Percentiles rank a stretch among this genome's conserved stretches.
Evolutionary conservation across 352 stramenopile species (phyloP).

Genomic region (Thalassiosira sp.): DNA sequence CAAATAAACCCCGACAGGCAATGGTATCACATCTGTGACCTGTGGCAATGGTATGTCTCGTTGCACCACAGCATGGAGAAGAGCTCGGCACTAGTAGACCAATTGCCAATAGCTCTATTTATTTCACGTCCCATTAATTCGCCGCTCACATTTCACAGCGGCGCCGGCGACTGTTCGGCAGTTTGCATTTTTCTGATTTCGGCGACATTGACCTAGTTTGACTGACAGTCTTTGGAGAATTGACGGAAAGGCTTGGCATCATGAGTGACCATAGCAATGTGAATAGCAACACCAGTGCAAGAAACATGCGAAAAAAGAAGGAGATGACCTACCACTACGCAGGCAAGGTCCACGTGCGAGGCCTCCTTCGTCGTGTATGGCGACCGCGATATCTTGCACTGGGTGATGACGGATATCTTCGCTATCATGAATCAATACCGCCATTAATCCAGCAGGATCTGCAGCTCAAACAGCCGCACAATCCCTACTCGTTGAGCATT

Average conservation of each 20-base stretch:
- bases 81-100: too few species aligned
- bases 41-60: too few species aligned
- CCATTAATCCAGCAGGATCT: conserved; percentile 29
- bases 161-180: too few species aligned
- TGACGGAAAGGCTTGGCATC: not conserved
- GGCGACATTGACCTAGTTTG: too few species aligned
- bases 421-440: conserved; percentile 79
- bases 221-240: too few species aligned
- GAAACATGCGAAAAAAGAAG: conserved; percentile 7
- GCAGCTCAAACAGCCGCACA: not conserved
- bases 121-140: too few species aligned
- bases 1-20: too few species aligned
- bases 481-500: not conserved
- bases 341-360: conserved; percentile 66
- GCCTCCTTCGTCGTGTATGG: conserved; percentile 78
- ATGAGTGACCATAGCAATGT: conserved; percentile 10
- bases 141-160: too few species aligned
- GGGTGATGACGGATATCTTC: conserved; percentile 69
- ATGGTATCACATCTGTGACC: too few species aligned
- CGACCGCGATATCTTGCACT: conserved; percentile 77
- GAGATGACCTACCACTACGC: conserved; percentile 53
- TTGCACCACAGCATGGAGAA: too few species aligned
- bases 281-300: not conserved
- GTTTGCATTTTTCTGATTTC: too few species aligned
- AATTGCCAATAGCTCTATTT: too few species aligned